Percentiles rank a stretch among this genome's conserved stretches.
These are phyloP conservation scores for Xylariaceae sp. DNA, from an alignment of 2,329 filamentous ascomycete species.

Conservation along the genomic window DNA sequence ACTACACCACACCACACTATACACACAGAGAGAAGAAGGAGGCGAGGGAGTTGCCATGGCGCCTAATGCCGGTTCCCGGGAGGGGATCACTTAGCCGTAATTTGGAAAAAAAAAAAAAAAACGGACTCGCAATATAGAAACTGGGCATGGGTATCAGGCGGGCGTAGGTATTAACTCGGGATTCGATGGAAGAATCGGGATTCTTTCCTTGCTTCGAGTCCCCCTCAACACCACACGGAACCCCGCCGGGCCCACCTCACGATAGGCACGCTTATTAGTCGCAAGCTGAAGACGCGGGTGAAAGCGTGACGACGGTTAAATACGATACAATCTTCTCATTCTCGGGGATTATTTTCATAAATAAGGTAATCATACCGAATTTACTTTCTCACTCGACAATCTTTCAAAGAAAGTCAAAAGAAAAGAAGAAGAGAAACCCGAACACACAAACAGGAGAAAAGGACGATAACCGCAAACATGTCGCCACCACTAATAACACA, in stretches of 20 bases:
- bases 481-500: constrained; percentile 63
- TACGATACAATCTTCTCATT: background rate
- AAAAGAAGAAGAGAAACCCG: constrained; percentile 2
- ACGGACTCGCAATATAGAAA: background rate
- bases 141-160: background rate
- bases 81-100: too few species aligned
- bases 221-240: constrained; percentile 24
- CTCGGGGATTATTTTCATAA: too few species aligned
- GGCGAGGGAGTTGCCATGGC: too few species aligned
- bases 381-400: background rate
- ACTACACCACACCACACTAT: too few species aligned
- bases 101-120: too few species aligned
- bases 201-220: background rate
- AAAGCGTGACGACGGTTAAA: background rate
- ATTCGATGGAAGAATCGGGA: background rate
- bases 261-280: constrained; percentile 9
- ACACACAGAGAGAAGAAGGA: too few species aligned
- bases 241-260: constrained; percentile 27
- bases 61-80: too few species aligned
- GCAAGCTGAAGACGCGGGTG: background rate
- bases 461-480: constrained; percentile 30
- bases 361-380: background rate
- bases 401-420: background rate
- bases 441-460: background rate
- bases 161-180: background rate